Evolutionary conservation across 1,284 basidiomycete genomes (phyloP).

Genomic region (Lentinula novae-zelandiae): DNA sequence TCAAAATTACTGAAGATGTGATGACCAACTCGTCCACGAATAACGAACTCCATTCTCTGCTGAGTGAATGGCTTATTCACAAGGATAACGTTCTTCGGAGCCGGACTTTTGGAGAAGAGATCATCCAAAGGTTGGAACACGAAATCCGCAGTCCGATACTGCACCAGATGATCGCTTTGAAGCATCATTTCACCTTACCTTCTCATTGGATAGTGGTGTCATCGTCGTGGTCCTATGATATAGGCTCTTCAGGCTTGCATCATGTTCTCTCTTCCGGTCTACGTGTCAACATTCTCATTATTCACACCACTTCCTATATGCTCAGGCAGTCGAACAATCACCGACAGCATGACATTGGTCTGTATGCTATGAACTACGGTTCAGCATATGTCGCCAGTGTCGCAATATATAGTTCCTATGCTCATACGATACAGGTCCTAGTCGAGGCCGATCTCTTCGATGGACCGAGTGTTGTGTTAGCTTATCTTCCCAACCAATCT

Average conservation of each 20-base stretch:
- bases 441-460: conserved; percentile 89
- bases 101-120: conserved; percentile 54
- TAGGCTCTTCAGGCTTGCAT: conserved; percentile 82
- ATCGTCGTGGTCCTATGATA: conserved; percentile 86
- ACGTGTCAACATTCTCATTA: conserved; percentile 85
- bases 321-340: conserved; percentile 65
- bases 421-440: conserved; percentile 90
- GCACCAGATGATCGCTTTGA: conserved; percentile 45
- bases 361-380: conserved; percentile 99
- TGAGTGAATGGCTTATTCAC: conserved; percentile 60
- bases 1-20: conserved; percentile 48
- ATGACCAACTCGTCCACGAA: conserved; percentile 36
- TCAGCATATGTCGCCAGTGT: conserved; percentile 95
- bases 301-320: conserved; percentile 90
- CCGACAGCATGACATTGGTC: conserved; percentile 88
- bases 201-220: conserved; percentile 86
- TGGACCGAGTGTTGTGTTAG: conserved; percentile 91
- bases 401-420: conserved; percentile 94
- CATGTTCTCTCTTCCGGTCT: conserved; percentile 78
- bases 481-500: conserved; percentile 86
- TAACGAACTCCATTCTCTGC: conserved; percentile 52
- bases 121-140: conserved; percentile 52
- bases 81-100: conserved; percentile 53
- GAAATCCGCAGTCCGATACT: conserved; percentile 37
- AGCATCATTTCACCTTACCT: conserved; percentile 47